phyloP scores from a whole-genome alignment of 2,329 filamentous ascomycete genomes.

The Colletotrichum acutatum region DNA sequence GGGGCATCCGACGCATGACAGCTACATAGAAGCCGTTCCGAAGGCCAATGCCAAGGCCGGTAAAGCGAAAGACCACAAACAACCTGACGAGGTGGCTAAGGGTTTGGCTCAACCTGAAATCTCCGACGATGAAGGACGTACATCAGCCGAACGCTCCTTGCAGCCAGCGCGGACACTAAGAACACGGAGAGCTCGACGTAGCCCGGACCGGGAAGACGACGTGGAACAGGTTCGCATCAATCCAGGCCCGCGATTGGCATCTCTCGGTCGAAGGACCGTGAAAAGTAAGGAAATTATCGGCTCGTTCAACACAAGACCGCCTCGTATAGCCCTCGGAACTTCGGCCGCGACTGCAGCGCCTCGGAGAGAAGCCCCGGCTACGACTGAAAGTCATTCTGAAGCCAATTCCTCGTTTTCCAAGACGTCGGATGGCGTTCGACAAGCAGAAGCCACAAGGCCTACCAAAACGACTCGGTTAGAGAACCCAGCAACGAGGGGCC shows the following conservation, averaged over 20 bases:
- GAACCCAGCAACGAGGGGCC: conserved; percentile 64
- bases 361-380: background rate
- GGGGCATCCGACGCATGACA: background rate
- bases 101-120: background rate
- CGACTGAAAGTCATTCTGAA: background rate
- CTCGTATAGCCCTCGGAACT: background rate
- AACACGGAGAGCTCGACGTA: background rate
- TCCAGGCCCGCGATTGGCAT: conserved; percentile 49
- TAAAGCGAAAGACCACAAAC: background rate
- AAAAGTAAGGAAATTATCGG: conserved; percentile 61
- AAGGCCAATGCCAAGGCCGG: background rate
- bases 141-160: background rate
- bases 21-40: background rate
- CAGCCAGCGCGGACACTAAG: background rate
- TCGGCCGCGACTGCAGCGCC: background rate
- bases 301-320: conserved; percentile 38
- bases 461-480: background rate
- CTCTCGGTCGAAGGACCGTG: conserved; percentile 54
- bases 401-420: background rate
- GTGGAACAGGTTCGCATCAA: background rate
- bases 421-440: background rate
- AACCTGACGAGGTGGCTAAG: background rate
- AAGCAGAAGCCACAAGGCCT: background rate
- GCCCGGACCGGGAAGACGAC: background rate
- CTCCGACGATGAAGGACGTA: background rate